Conservation (phyloP, 352 stramenopile genomes). For the Globisporangium nunn region DNA sequence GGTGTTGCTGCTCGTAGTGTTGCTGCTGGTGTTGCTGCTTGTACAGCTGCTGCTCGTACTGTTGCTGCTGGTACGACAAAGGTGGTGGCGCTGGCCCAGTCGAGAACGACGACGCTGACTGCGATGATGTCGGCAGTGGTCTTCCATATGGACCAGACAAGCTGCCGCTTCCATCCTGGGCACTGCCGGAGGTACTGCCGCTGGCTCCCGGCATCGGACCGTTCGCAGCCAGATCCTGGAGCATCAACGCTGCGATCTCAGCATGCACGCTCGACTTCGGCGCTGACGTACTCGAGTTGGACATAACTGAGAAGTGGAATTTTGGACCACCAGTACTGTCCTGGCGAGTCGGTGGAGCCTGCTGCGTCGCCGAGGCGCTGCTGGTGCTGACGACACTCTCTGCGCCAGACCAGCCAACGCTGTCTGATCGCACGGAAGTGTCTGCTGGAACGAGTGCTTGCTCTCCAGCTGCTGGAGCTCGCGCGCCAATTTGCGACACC, state of each 20-base stretch:
- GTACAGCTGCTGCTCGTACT: background rate
- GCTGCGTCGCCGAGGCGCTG: background rate
- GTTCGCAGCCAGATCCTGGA: constrained; percentile 7
- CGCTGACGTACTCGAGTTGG: background rate
- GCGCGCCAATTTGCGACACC: background rate
- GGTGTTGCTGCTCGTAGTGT: no score
- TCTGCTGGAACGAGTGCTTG: background rate
- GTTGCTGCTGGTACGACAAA: no score
- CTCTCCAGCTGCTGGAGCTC: background rate
- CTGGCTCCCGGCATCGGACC: background rate
- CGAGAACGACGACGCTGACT: background rate
- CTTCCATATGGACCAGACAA: constrained; percentile 5
- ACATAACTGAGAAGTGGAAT: constrained; percentile 14
- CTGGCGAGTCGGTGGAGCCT: background rate
- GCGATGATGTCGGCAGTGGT: constrained; percentile 1
- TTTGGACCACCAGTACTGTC: background rate
- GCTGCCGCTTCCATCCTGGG: background rate
- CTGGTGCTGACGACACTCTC: constrained; percentile 3
- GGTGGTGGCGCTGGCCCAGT: background rate
- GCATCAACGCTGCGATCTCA: constrained; percentile 12
- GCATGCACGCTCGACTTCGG: constrained; percentile 11
- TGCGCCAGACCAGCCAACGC: constrained; percentile 5
- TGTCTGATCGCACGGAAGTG: background rate
- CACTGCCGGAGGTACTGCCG: no score
- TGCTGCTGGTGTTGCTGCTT: background rate